Evolutionary conservation across 208 protist genomes (phyloP), one percentile per base, ranked within the genome.

Genomic region (Wallacemonas sp.): DNA sequence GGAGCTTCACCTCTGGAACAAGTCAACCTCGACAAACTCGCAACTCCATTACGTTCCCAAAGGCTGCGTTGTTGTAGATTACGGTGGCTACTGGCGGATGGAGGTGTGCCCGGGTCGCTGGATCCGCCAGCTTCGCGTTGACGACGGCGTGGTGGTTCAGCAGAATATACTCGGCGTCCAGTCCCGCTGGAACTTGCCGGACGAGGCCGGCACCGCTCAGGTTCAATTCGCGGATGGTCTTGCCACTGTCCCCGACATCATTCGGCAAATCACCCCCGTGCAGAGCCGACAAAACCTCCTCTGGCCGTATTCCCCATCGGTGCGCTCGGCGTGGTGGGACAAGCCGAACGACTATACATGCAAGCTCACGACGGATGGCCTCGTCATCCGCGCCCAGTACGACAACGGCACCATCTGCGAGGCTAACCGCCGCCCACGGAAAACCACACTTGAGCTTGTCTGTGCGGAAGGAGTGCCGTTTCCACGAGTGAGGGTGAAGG

Each of bases 41-140:
- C 50, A 57, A 4, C 50, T 6, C 50, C 10, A 53, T 30, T 53
- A 57, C 29, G 50, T 57, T 8, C 30, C 50, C 9, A 17, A 19
- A 4, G 50, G 50, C 3, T 57, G 50, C 2, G 66, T 59, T 27
- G 33, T 73, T 15, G 5, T 12, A n/a, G 58, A 63, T 50, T 0
- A 38, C 19, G 34, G 15, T 1, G 33, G 46, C 4, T 66, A 62
- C 29, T 79, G 73, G 73, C 60, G n/a, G 8, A 66, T 72, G 32
- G 73, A 72, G 33, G 41, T 79, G 48, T 79, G 73, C 41, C 73
- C 73, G 8, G 73, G 73, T 21, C 66, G 73, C 22, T 73, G 66
- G 66, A 53, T 79, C 32, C 73, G 73, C 24, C 66, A 79, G 57
- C 66, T 72, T 45, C 62, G 48, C 36, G 13, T 66, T 44, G 58